Conservation (phyloP, 2,329 filamentous ascomycete species). For the Nemania abortiva region DNA sequence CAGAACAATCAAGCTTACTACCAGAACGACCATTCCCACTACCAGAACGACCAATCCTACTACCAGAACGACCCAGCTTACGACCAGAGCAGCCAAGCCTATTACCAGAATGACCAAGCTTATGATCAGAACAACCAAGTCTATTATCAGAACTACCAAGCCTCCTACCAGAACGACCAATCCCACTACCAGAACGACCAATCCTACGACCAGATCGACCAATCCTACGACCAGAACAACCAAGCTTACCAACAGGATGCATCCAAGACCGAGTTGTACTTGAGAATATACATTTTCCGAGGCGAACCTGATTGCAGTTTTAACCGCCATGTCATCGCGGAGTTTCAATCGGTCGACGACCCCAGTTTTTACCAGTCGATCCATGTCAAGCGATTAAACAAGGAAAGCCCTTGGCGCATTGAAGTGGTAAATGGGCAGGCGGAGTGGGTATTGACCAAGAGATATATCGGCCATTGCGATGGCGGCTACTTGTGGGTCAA, state of each 20-base stretch:
- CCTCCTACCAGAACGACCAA: too few species aligned
- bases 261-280: constrained; percentile 4
- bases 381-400: background rate
- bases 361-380: constrained; percentile 1
- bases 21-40: too few species aligned
- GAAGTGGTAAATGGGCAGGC: background rate
- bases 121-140: too few species aligned
- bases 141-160: too few species aligned
- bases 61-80: too few species aligned
- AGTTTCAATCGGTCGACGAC: constrained; percentile 7
- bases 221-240: too few species aligned
- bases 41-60: too few species aligned
- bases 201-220: too few species aligned
- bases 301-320: background rate
- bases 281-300: constrained; percentile 10
- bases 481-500: constrained; percentile 1
- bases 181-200: too few species aligned
- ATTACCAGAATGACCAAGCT: too few species aligned
- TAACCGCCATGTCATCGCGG: constrained; percentile 8
- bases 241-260: background rate
- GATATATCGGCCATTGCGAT: background rate
- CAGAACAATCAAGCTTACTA: too few species aligned
- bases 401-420: background rate
- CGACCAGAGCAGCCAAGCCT: too few species aligned
- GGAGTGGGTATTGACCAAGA: constrained; percentile 1